Evolutionary conservation across 306 rosid species (phyloP).

Genomic region (Sicyos edulis): DNA sequence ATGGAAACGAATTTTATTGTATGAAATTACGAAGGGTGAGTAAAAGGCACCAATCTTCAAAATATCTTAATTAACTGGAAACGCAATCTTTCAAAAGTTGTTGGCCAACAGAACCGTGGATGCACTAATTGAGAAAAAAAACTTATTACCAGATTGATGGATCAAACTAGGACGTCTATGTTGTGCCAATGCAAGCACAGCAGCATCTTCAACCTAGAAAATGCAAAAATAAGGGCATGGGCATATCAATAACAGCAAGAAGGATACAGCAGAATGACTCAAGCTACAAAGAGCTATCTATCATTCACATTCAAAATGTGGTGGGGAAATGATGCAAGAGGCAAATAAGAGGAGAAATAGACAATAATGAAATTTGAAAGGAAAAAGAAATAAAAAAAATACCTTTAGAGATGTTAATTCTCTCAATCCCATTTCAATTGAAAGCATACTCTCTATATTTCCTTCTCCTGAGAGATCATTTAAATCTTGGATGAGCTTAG

Average conservation of each 20-base stretch:
- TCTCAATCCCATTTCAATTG: slow-evolving; percentile 91
- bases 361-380: neutral
- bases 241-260: neutral
- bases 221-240: neutral
- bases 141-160: slow-evolving; percentile 56
- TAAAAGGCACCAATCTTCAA: neutral
- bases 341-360: neutral
- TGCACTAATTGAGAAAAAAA: neutral
- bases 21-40: too few species aligned
- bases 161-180: slow-evolving; percentile 57
- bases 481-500: slow-evolving; percentile 57
- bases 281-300: neutral
- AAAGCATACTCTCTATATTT: slow-evolving; percentile 93
- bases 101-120: too few species aligned
- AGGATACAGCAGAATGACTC: neutral
- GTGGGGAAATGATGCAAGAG: too few species aligned
- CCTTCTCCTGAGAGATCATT: slow-evolving; percentile 90
- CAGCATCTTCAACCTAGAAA: slow-evolving; percentile 88
- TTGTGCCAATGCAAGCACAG: slow-evolving; percentile 72
- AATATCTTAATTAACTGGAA: neutral
- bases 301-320: neutral
- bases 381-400: neutral
- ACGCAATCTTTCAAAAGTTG: slow-evolving; percentile 10
- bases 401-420: slow-evolving; percentile 84
- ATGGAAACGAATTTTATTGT: too few species aligned